These are phyloP conservation scores for Circinella minor DNA, from an alignment of 371 early-diverging fungal genomes.

Conservation along the genomic window DNA sequence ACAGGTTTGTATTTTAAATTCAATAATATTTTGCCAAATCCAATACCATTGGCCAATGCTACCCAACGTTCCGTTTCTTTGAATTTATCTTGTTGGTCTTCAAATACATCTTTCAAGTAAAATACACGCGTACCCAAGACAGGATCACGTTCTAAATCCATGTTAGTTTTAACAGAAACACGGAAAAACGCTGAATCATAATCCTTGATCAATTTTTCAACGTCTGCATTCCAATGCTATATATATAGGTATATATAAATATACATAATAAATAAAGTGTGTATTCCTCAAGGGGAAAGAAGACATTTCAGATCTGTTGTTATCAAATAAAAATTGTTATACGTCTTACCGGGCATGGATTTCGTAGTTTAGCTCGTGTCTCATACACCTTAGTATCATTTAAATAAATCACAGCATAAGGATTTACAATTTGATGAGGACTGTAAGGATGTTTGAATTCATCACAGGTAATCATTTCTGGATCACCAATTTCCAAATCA, in stretches of 20 bases:
- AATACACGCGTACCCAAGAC: conserved; percentile 36
- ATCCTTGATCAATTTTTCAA: conserved; percentile 39
- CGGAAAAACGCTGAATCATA: conserved; percentile 29
- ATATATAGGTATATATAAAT: not conserved
- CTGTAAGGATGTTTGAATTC: conserved; percentile 40
- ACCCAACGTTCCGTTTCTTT: conserved; percentile 39
- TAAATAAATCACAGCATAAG: conserved; percentile 39
- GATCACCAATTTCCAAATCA: conserved; percentile 40
- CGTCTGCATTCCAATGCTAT: conserved; percentile 41
- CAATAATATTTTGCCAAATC: conserved; percentile 34
- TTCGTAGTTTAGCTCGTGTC: conserved; percentile 31
- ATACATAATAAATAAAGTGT: too few species aligned
- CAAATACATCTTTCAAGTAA: conserved; percentile 31
- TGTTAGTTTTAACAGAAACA: conserved; percentile 30
- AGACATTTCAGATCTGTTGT: too few species aligned
- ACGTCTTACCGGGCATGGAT: conserved; percentile 32
- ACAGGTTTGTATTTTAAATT: conserved; percentile 37
- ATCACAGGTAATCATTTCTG: conserved; percentile 24
- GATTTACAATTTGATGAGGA: conserved; percentile 27
- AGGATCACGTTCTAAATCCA: conserved; percentile 42
- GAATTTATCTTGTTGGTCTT: conserved; percentile 28
- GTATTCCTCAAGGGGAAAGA: too few species aligned
- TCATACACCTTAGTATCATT: conserved; percentile 36
- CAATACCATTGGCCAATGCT: conserved; percentile 36
- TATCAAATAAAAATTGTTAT: too few species aligned